Conservation (phyloP, 768 basidiomycete genomes). For the Tulasnella sp. region DNA sequence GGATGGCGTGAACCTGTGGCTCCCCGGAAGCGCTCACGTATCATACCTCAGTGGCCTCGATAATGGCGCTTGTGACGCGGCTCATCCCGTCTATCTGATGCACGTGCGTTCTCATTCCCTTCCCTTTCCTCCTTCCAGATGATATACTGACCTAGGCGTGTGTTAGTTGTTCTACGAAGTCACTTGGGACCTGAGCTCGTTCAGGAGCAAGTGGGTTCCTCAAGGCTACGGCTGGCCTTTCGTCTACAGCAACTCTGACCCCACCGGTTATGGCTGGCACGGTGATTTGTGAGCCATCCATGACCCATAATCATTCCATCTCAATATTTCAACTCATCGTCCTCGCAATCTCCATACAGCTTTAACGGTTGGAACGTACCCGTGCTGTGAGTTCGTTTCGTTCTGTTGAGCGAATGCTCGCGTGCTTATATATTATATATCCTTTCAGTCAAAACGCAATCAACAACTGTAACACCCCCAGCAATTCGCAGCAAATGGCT, state of each 20-base stretch:
- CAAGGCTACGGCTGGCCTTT: slow-evolving; percentile 15
- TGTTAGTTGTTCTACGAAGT: slow-evolving; percentile 16
- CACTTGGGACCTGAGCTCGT: slow-evolving; percentile 17
- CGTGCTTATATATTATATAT: too few species aligned
- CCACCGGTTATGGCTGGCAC: slow-evolving; percentile 18
- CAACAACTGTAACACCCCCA: slow-evolving; percentile 1
- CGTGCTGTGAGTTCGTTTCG: not conserved
- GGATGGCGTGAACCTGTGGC: slow-evolving; percentile 32
- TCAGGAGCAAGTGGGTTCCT: slow-evolving; percentile 13
- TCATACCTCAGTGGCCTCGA: slow-evolving; percentile 15
- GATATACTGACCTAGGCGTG: too few species aligned
- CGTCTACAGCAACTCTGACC: slow-evolving; percentile 17
- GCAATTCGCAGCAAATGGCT: not conserved
- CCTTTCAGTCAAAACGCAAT: too few species aligned
- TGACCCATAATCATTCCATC: slow-evolving; percentile 19
- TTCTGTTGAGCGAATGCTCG: too few species aligned
- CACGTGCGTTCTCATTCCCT: not conserved
- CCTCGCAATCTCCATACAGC: not conserved
- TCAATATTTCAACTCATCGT: not conserved
- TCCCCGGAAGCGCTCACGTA: slow-evolving; percentile 27
- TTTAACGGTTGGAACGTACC: slow-evolving; percentile 1
- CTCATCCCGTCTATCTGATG: slow-evolving; percentile 15
- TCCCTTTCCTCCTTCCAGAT: too few species aligned
- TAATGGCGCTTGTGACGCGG: slow-evolving; percentile 14
- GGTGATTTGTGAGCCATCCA: slow-evolving; percentile 24